Percentiles rank a stretch among this genome's conserved stretches.
Evolutionary conservation across 768 basidiomycete genomes (phyloP).

Genomic region (Crucibulum laeve): DNA sequence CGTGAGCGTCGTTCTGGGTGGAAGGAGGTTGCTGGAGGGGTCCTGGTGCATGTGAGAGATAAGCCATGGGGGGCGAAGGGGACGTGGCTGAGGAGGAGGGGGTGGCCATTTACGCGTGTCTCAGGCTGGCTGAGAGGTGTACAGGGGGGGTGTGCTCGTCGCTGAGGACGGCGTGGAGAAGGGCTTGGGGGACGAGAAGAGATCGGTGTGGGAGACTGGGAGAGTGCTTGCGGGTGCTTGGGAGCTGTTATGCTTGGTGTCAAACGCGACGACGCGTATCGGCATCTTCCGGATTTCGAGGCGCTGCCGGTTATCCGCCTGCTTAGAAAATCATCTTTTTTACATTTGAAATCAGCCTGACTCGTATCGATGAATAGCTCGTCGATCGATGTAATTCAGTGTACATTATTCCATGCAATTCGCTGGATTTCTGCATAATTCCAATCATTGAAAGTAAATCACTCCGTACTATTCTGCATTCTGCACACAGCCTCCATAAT

Average conservation of each 20-base stretch:
- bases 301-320: constrained; percentile 22
- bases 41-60: constrained; percentile 42
- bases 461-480: no score
- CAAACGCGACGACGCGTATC: constrained; percentile 53
- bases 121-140: constrained; percentile 14
- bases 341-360: no score
- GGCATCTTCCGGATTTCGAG: constrained; percentile 42
- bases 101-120: constrained; percentile 63
- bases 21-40: constrained; percentile 31
- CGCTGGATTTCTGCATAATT: no score
- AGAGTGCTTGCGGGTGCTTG: constrained; percentile 22
- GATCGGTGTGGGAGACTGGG: constrained; percentile 20
- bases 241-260: constrained; percentile 24
- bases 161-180: constrained; percentile 16
- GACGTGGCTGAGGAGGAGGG: constrained; percentile 81
- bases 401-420: no score
- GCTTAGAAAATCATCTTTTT: no score
- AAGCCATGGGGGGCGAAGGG: constrained; percentile 70
- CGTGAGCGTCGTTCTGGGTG: constrained; percentile 33
- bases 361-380: no score
- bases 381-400: no score
- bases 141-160: constrained; percentile 29
- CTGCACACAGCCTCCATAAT: no score
- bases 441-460: no score
- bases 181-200: constrained; percentile 1